Evolutionary conservation across 768 basidiomycete species (phyloP), one percentile per base, ranked within the genome.

Genomic region (Rhodotorula taiwanensis): DNA sequence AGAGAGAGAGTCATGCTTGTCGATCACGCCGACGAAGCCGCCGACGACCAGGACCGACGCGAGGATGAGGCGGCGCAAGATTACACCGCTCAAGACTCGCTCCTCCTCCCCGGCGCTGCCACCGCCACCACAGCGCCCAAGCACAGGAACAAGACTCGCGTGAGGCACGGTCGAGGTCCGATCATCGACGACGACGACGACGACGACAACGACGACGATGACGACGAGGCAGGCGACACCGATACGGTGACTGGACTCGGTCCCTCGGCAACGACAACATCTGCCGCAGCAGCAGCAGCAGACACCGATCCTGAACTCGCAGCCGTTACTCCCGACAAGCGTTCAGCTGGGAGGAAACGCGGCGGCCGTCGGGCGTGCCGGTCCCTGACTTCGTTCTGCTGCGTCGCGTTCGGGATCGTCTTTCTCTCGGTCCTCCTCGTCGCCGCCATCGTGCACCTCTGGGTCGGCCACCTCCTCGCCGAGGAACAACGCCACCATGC

Each of bases 381-480:
- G 50, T 23, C 50, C 4, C 4, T 34, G 33, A 23, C 0, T 36
- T n/a, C 3, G 16, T 52, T 52, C 49, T 52, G 27, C 27, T 67
- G 61, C 61, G 27, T 52, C 44, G n/a, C 60, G 49, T 48, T 60
- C 54, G 49, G 49, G 23, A 27, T 52, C 44, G 21, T 60, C 53
- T 60, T 67, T 28, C 8, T 48, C 50, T 39, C 49, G 27, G 42
- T 59, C 33, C 61, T 67, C 61, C 20, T 66, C 28, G 41, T 45
- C 8, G 27, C 55, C 25, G 66, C 62, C 3, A 28, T 34, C 18
- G 20, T 64, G 5, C 67, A 69, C 45, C 47, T 69, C 16, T 69
- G 67, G 67, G 23, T 69, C 52, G 67, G 67, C 30, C 67, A 61
- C 52, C 55, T 69, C 48, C 30, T 69, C 7, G 51, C 53, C 28